Evolutionary conservation across 768 basidiomycete genomes (phyloP).

Genomic region (Clitopilus hobsonii): DNA sequence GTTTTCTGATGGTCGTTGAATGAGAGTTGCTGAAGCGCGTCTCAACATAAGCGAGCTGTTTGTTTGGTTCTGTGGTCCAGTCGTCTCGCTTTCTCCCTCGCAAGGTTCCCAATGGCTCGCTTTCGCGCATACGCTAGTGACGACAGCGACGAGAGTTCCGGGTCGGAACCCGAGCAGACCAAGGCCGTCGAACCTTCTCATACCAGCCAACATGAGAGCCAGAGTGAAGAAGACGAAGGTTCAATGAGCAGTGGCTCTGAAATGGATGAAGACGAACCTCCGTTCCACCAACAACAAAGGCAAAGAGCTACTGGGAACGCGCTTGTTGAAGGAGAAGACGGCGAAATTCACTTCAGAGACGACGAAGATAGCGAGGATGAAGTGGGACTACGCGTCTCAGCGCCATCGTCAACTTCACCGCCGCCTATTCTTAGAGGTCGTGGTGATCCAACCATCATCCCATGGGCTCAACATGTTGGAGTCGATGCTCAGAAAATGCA

Average conservation of each 20-base stretch:
- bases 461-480: slow-evolving; percentile 70
- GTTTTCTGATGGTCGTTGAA: no score
- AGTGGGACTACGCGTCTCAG: slow-evolving; percentile 27
- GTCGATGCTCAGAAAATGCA: slow-evolving; percentile 87
- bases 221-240: slow-evolving; percentile 32
- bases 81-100: not conserved
- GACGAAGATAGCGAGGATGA: slow-evolving; percentile 28
- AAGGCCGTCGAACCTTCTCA: slow-evolving; percentile 23
- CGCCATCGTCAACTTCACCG: slow-evolving; percentile 24
- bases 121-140: slow-evolving; percentile 65
- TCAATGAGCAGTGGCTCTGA: slow-evolving; percentile 34
- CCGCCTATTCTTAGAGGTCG: slow-evolving; percentile 28
- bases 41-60: not conserved
- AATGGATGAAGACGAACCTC: slow-evolving; percentile 48
- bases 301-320: slow-evolving; percentile 33
- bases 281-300: slow-evolving; percentile 18
- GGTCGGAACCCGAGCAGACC: slow-evolving; percentile 19
- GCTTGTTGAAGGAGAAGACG: slow-evolving; percentile 51
- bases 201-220: slow-evolving; percentile 26
- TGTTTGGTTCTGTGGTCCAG: not conserved
- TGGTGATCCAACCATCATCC: slow-evolving; percentile 48
- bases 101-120: slow-evolving; percentile 40
- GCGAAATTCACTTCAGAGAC: slow-evolving; percentile 32
- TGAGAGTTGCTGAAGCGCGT: no score
- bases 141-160: slow-evolving; percentile 43